A percentile compares a stretch with the other conserved stretches of the same genome.
Evolutionary conservation across 2,329 filamentous ascomycete genomes (phyloP).

Genomic region (Fusarium sp.): DNA sequence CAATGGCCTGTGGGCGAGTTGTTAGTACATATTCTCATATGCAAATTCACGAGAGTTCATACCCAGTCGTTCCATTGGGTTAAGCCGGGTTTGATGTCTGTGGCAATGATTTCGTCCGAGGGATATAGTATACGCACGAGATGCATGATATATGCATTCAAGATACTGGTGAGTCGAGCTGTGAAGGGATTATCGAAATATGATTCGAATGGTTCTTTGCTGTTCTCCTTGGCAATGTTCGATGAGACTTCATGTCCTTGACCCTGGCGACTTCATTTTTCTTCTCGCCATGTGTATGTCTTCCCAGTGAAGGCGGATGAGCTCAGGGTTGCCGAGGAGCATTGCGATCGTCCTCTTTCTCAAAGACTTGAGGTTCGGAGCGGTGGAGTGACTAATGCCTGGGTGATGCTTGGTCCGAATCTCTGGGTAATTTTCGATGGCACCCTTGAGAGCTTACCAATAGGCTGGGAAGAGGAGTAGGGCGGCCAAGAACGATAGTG

Average conservation of each 20-base stretch:
- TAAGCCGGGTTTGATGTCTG: neutral
- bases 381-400: too few species aligned
- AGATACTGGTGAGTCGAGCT: too few species aligned
- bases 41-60: neutral
- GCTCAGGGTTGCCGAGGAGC: neutral
- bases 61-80: too few species aligned
- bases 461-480: neutral
- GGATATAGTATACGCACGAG: neutral
- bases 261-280: neutral
- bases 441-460: neutral
- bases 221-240: neutral
- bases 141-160: neutral
- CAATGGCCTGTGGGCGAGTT: accelerated
- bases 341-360: neutral
- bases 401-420: neutral
- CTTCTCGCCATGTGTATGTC: neutral
- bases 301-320: neutral
- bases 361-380: neutral
- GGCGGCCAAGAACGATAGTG: neutral
- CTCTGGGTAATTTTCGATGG: neutral
- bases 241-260: too few species aligned
- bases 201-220: neutral
- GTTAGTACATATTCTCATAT: neutral
- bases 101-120: neutral
- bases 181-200: neutral